Evolutionary conservation across 768 basidiomycete genomes (phyloP), one percentile per base, ranked within the genome.

Genomic region (Russula virescens): DNA sequence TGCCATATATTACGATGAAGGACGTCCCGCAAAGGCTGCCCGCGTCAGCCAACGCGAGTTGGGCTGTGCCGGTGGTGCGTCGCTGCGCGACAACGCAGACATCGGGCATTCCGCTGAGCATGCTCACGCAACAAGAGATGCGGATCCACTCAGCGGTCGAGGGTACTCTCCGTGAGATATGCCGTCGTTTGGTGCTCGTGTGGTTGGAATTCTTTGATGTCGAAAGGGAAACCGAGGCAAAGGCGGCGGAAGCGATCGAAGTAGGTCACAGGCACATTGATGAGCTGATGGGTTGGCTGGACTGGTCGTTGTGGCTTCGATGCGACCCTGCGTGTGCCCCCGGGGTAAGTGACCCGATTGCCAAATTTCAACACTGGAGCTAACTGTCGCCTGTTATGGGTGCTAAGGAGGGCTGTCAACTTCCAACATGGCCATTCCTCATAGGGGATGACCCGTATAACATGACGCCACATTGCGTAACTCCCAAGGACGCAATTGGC

Each of bases 1-100:
- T 57, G 1, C 75, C 75, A 21, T 76, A 73, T 28, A 61, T 73
- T 21, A 57, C 72, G 8, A 26, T 58, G 6, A 50, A 63, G 0
- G 67, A 68, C 10, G 21, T 60, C 14, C 66, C 67, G 9, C 8
- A 58, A 18, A 34, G 1, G n/a, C 28, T 40, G 5, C 47, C 55
- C 0, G 31, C 55, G 18, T 48, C 54, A 14, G 60, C 40, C 35
- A 54, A 68, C 23, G 25, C 16, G 11, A 43, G 52, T 21, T 68
- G 67, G 68, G 60, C 53, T 4, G 63, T 43, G 10, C 63, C 63
- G 3, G 55, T 68, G 14, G 63, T 62, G 11, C 58, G 23, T 26
- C 64, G 58, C 42, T 68, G 68, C n/a, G 43, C 66, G 11, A 61
- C 66, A 9, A 60, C 67, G 7, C 60, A 59, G 49, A 66, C 61